Conservation (phyloP, 305 asterid genomes). For the Caryopteris hybrid region DNA sequence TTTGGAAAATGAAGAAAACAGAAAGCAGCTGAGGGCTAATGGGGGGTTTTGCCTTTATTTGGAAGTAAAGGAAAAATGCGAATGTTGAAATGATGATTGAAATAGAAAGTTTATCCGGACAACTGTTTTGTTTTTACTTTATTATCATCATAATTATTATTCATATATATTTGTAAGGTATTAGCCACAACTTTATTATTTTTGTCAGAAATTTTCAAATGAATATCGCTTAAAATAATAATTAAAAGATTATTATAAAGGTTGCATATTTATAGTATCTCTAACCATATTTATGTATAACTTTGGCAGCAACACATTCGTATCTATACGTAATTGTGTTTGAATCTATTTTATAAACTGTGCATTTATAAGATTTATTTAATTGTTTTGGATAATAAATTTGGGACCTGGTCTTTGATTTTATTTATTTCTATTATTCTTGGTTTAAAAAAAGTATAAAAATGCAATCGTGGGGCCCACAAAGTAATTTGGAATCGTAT, state of each 20-base stretch:
- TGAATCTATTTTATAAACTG: no score
- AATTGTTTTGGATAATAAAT: neutral
- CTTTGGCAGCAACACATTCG: no score
- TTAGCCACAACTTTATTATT: no score
- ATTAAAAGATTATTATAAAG: no score
- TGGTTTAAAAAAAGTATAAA: neutral
- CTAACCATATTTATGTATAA: no score
- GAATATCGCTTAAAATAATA: no score
- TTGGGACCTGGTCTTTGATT: neutral
- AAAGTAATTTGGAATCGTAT: conserved; percentile 37
- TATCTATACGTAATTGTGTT: no score
- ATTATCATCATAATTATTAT: no score
- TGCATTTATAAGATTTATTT: no score
- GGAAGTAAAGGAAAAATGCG: conserved; percentile 27
- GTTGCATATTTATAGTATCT: no score
- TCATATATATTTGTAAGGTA: neutral
- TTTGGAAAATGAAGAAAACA: conserved; percentile 14
- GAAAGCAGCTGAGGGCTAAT: conserved; percentile 23
- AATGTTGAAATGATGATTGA: conserved; percentile 26
- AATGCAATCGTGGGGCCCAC: conserved; percentile 22
- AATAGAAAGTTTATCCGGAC: conserved; percentile 14
- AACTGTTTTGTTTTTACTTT: neutral
- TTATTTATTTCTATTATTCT: neutral
- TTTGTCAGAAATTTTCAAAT: no score
- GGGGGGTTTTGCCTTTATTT: conserved; percentile 20